Evolutionary conservation across 208 protist species (phyloP), one percentile per base, ranked within the genome.

Genomic region (Wallacemonas sp.): DNA sequence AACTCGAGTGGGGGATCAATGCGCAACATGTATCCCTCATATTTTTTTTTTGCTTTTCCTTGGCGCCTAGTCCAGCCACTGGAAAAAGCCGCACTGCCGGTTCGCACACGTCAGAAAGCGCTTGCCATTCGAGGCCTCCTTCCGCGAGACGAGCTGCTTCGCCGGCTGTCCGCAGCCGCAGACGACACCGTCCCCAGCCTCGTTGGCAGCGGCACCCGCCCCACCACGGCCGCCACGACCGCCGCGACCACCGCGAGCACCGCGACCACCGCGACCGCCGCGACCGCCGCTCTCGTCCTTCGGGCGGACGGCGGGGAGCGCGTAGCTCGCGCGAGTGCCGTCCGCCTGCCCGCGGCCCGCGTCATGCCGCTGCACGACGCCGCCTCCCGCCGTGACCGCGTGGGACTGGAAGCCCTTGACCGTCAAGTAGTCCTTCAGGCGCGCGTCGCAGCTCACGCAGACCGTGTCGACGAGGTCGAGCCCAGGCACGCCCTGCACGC

Each of bases 361-460:
- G 20, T 23, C 48, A 33, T 39, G 46, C 18, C 41, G 28, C 29
- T 59, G 11, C 28, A 38, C 36, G 36, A 41, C 36, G 10, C 36
- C 36, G 11, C 42, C 42, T 0, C 66, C 64, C n/a, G 57, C 36
- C 41, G 62, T n/a, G 25, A 4, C 57, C 29, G 26, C 42, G 1
- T 39, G 36, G 12, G 57, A 42, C 11, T 38, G 48, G 39, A 67
- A 46, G 28, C 78, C 82, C 50, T 84, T 87, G 11, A 93, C 72
- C 2, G 70, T 71, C 41, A 96, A 77, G 79, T 93, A 93, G 52
- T 92, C 85, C 67, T 88, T 80, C 45, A 96, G 54, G 22, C 87
- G 82, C 25, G 74, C 66, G 65, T 96, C 87, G 65, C 90, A 96
- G 63, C 77, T 84, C 42, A 92, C 72, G 57, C 90, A 96, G 29